Conservation (phyloP, 192 early-diverging fungal species). For the Umbelopsis sp. region DNA sequence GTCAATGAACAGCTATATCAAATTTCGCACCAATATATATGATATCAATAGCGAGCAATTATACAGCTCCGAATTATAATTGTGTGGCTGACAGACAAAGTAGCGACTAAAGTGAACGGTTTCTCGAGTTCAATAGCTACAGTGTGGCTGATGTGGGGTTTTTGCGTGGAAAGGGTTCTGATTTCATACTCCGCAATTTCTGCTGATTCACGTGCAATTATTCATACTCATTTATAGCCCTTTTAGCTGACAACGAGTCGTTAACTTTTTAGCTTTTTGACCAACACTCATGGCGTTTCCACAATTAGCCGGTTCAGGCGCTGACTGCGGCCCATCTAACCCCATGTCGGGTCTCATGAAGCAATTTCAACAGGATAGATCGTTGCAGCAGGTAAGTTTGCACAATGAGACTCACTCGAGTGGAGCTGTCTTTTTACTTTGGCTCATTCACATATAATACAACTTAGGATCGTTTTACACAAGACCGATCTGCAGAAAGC, state of each 20-base stretch:
- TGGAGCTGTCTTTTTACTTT: too few relatives aligned
- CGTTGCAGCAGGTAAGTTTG: conserved; percentile 73
- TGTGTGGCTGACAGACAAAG: too few relatives aligned
- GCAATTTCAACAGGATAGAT: conserved; percentile 76
- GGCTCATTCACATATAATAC: too few relatives aligned
- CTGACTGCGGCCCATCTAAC: conserved; percentile 80
- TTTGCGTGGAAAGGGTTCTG: too few relatives aligned
- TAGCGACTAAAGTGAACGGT: too few relatives aligned
- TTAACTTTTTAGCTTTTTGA: not conserved
- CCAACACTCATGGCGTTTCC: conserved; percentile 16
- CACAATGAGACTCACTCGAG: not conserved
- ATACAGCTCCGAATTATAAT: too few relatives aligned
- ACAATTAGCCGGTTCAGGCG: conserved; percentile 41
- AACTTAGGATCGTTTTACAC: conserved; percentile 32
- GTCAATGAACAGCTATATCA: too few relatives aligned
- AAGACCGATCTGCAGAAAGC: conserved; percentile 31
- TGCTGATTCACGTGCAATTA: conserved; percentile 10
- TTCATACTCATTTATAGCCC: not conserved
- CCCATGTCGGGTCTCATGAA: conserved; percentile 79
- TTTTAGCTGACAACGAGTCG: too few relatives aligned
- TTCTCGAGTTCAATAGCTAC: too few relatives aligned
- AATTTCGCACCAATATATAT: too few relatives aligned
- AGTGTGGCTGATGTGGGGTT: too few relatives aligned
- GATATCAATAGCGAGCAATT: too few relatives aligned
- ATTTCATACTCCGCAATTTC: not conserved